phyloP scores from a whole-genome alignment of 352 stramenopile genomes.

The Phytophthora hybrid region DNA sequence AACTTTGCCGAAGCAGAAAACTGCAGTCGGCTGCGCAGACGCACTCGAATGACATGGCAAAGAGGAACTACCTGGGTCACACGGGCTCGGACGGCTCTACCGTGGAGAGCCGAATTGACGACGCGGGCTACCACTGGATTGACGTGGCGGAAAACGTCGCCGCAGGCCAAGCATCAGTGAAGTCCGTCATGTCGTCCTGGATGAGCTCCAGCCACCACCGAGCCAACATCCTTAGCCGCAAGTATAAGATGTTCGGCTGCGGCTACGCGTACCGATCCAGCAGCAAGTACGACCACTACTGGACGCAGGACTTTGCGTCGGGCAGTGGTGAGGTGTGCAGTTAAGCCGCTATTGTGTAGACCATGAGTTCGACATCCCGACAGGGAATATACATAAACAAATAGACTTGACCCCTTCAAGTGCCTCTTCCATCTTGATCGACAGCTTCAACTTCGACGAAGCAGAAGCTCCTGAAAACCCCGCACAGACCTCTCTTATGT shows the following conservation, averaged over 20 bases:
- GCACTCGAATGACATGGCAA: constrained; percentile 57
- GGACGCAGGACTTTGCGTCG: constrained; percentile 60
- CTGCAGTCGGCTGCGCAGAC: constrained; percentile 37
- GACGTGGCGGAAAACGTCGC: constrained; percentile 63
- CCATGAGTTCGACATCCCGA: constrained; percentile 9
- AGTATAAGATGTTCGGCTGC: constrained; percentile 40
- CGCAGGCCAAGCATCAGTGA: constrained; percentile 50
- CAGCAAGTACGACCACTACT: constrained; percentile 61
- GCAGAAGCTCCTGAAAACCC: background rate
- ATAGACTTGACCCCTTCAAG: constrained; percentile 1
- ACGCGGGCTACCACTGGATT: constrained; percentile 45
- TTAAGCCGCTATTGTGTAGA: constrained; percentile 13
- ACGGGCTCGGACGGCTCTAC: constrained; percentile 53
- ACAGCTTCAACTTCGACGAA: background rate
- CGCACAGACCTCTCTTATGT: background rate
- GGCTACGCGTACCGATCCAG: constrained; percentile 41
- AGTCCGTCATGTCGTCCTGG: constrained; percentile 54
- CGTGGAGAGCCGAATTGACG: constrained; percentile 46
- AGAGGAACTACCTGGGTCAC: constrained; percentile 55
- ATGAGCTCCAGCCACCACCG: constrained; percentile 59
- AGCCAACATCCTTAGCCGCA: constrained; percentile 52
- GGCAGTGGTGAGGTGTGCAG: constrained; percentile 31
- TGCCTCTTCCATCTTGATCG: background rate
- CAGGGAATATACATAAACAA: constrained; percentile 19
- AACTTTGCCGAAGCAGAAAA: constrained; percentile 57